Evolutionary conservation across 768 basidiomycete genomes (phyloP).

Genomic region (Tulasnella sp.): DNA sequence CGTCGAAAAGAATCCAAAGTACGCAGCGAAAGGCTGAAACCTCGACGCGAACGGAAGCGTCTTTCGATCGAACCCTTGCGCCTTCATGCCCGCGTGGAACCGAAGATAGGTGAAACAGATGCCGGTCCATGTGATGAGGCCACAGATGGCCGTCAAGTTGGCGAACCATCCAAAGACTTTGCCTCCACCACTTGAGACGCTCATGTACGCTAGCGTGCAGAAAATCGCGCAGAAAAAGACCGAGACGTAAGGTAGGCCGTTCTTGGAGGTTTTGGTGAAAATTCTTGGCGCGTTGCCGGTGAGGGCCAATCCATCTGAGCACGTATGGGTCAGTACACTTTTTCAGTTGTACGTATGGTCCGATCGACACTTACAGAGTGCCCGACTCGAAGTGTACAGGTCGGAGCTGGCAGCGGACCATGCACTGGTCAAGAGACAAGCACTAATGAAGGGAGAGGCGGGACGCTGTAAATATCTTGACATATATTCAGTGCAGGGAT

Average conservation of each 20-base stretch:
- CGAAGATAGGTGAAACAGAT: conserved; percentile 69
- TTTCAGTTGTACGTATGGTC: neutral
- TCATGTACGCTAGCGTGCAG: conserved; percentile 72
- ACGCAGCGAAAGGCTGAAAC: conserved; percentile 39
- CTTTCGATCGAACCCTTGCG: conserved; percentile 62
- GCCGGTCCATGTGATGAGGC: conserved; percentile 69
- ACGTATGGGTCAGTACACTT: neutral
- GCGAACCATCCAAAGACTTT: conserved; percentile 48
- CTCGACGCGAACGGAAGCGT: conserved; percentile 57
- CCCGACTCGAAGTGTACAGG: conserved; percentile 69
- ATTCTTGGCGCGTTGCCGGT: conserved; percentile 73
- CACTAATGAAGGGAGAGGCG: conserved; percentile 20
- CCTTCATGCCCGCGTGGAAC: conserved; percentile 73
- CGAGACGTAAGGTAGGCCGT: conserved; percentile 67
- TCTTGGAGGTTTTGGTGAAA: conserved; percentile 55
- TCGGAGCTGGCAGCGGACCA: conserved; percentile 90
- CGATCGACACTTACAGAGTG: conserved; percentile 45
- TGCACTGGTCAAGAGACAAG: conserved; percentile 67
- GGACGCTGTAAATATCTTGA: neutral
- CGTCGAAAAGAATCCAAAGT: conserved; percentile 26
- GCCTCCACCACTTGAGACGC: conserved; percentile 43
- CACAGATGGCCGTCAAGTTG: conserved; percentile 52
- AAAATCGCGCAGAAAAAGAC: conserved; percentile 60
- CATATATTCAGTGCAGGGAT: neutral
- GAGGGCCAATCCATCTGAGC: conserved; percentile 63